Conservation (phyloP, 2,329 filamentous ascomycete genomes). For the Apiospora koreana region DNA sequence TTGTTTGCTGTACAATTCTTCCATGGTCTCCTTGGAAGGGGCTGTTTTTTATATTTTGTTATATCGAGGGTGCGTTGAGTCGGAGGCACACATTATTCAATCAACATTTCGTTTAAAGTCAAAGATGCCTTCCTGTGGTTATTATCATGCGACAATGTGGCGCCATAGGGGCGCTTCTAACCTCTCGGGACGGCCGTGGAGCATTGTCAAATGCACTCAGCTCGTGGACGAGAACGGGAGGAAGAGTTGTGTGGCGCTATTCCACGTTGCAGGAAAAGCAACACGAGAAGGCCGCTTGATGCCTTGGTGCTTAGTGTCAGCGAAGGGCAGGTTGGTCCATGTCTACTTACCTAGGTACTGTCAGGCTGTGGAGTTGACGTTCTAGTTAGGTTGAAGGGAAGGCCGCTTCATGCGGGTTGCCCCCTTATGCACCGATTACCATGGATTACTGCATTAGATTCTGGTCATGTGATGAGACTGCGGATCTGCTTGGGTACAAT, state of each 20-base stretch:
- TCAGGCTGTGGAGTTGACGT: conserved; percentile 1
- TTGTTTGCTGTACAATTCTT: background rate
- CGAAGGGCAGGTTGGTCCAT: background rate
- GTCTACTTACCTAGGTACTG: background rate
- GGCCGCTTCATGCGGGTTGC: background rate
- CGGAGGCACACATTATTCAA: background rate
- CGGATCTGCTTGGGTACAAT: background rate
- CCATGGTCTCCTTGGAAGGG: background rate
- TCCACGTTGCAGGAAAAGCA: background rate
- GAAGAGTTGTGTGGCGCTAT: background rate
- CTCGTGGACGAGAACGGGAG: background rate
- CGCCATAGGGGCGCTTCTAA: background rate
- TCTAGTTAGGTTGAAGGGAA: background rate
- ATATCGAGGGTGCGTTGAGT: background rate
- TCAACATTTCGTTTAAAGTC: background rate
- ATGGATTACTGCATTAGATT: background rate
- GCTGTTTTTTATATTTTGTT: background rate
- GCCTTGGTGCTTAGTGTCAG: background rate
- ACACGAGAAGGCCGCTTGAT: background rate
- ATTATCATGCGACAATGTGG: background rate
- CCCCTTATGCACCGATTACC: background rate
- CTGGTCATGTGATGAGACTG: background rate
- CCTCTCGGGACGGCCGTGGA: background rate
- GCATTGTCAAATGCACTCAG: background rate
- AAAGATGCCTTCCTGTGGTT: background rate